Percentiles rank a stretch among this genome's conserved stretches.
Conservation (phyloP, 345 rosid genomes). For the Eucalyptus tenuipes region DNA sequence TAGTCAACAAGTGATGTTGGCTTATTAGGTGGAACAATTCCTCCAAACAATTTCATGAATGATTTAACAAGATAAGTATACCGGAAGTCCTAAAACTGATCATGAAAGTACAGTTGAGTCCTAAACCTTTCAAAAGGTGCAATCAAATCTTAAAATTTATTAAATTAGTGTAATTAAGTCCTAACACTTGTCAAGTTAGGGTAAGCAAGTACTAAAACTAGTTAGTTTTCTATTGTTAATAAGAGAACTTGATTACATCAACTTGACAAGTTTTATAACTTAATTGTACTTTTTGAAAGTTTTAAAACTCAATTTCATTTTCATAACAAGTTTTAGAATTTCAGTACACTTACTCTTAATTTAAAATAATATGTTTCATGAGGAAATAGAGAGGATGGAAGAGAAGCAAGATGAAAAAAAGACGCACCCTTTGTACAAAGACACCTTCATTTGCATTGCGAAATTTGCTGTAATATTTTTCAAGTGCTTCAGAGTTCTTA, state of each 20-base stretch:
- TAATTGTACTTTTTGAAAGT: too few species aligned
- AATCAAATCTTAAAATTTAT: too few species aligned
- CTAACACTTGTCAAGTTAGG: too few species aligned
- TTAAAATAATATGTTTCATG: too few species aligned
- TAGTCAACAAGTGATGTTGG: not conserved
- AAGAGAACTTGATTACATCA: accelerated
- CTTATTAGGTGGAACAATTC: not conserved
- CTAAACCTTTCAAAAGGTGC: too few species aligned
- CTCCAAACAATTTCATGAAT: not conserved
- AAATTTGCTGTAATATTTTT: not conserved
- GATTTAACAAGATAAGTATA: accelerated
- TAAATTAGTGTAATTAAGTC: too few species aligned
- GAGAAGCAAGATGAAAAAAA: not conserved
- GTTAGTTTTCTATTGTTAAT: not conserved
- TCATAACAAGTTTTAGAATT: not conserved
- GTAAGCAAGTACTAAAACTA: accelerated
- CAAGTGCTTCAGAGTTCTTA: not conserved
- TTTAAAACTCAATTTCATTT: too few species aligned
- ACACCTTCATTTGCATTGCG: accelerated
- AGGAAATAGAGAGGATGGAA: not conserved
- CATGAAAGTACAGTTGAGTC: accelerated
- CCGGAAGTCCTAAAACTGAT: accelerated
- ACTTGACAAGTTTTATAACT: too few species aligned
- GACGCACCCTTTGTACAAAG: not conserved
- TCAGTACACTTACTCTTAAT: too few species aligned